Evolutionary conservation across 2,329 filamentous ascomycete genomes (phyloP), one percentile per base, ranked within the genome.

Genomic region (Cercospora citrullina): DNA sequence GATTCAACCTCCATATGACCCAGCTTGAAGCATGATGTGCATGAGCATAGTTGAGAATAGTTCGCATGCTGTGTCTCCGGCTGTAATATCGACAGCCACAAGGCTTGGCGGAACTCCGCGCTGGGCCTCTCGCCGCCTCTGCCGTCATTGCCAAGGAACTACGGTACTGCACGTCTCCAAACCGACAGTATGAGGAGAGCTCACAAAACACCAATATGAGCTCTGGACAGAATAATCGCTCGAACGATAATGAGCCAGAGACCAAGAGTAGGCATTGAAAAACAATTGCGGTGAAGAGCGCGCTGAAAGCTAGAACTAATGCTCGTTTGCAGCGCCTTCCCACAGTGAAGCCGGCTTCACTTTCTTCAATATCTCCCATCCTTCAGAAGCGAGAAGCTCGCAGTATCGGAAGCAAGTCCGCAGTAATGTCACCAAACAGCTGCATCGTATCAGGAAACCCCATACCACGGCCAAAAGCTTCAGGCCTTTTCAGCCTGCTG

Each of bases 391-490:
- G 1, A 36, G 31, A 36, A 59, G 28, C 28, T 18, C 55, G 5
- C 55, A 59, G 55, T 36, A 59, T 36, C 55, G 55, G 4, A 59
- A 5, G 7, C 8, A 59, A 16, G 51, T 64, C 33, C 62, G 62
- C 31, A 64, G 62, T 42, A 53, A 64, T 64, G 51, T 64, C 53
- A 64, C 62, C 21, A 45, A 55, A 6, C 10, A 39, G 18, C 62
- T 59, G n/a, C 62, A 64, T 42, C 62, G 53, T 4, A 2, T 16
- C 48, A 30, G n/a, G 6, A 64, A 28, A 23, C 30, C 28, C 4
- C 55, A 21, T 14, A 59, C 31, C n/a, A 36, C 55, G 6, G 48
- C 31, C 36, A 42, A 45, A 3, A 59, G 36, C 16, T 42, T 58
- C 9, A 12, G 51, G 5, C 30, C 21, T n/a, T 23, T 63, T 10